Conservation (phyloP, 1,284 basidiomycete genomes). For the Pulchroboletus neoregius region DNA sequence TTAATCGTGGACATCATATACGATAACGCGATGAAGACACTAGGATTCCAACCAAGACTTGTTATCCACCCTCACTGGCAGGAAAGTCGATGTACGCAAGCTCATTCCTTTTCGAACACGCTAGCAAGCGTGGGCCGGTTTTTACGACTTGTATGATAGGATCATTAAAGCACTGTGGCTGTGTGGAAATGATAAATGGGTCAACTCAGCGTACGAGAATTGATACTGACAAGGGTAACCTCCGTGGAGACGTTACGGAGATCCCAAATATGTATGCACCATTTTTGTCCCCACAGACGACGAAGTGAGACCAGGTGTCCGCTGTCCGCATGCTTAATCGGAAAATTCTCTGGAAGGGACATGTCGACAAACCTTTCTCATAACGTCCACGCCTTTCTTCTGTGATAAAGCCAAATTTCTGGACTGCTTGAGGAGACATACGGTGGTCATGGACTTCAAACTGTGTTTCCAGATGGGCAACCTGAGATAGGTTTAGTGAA, state of each 20-base stretch:
- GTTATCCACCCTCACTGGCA: not conserved
- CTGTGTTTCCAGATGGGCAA: slow-evolving; percentile 49
- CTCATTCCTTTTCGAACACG: slow-evolving; percentile 36
- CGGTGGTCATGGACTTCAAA: slow-evolving; percentile 50
- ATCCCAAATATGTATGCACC: slow-evolving; percentile 49
- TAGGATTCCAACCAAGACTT: not conserved
- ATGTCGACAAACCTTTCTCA: slow-evolving; percentile 37
- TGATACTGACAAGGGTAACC: slow-evolving; percentile 29
- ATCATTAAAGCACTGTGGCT: slow-evolving; percentile 37
- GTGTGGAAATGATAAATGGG: not conserved
- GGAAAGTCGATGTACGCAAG: slow-evolving; percentile 18
- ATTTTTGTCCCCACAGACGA: slow-evolving; percentile 43
- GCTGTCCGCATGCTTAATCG: slow-evolving; percentile 21
- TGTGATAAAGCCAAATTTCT: slow-evolving; percentile 44
- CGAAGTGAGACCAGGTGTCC: slow-evolving; percentile 32
- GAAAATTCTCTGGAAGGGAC: not conserved
- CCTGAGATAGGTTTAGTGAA: slow-evolving; percentile 28
- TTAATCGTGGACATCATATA: not conserved
- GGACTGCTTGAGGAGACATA: slow-evolving; percentile 33
- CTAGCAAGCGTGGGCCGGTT: slow-evolving; percentile 32
- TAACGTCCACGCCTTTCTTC: slow-evolving; percentile 41
- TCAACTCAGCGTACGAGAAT: not conserved
- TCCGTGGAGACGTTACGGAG: slow-evolving; percentile 37
- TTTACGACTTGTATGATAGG: slow-evolving; percentile 39
- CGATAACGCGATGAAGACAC: not conserved